These are phyloP conservation scores for Syzygium jambos DNA, from an alignment of 345 rosid species.

Conservation along the genomic window DNA sequence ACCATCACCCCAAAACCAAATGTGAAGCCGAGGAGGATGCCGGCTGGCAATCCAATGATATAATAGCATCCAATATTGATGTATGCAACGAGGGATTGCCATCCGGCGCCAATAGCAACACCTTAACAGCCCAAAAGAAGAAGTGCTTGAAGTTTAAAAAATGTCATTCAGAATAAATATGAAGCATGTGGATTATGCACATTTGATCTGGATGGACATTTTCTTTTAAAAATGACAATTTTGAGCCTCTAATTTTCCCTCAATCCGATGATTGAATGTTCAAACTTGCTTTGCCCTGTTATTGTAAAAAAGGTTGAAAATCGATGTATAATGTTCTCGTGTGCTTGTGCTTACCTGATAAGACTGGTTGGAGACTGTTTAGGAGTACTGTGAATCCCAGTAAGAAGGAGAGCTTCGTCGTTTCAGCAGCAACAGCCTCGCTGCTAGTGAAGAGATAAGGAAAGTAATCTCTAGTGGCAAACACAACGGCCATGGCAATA, in stretches of 20 bases:
- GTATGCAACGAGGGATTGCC: constrained; percentile 77
- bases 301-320: background rate
- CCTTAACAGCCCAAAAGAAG: constrained; percentile 22
- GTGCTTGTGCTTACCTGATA: constrained; percentile 40
- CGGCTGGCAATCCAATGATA: constrained; percentile 73
- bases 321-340: background rate
- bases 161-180: background rate
- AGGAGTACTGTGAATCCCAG: constrained; percentile 60
- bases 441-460: constrained; percentile 73
- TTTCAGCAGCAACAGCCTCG: constrained; percentile 60
- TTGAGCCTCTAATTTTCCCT: background rate
- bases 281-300: background rate
- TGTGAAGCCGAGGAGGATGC: constrained; percentile 74
- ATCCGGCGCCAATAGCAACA: constrained; percentile 93
- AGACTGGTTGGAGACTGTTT: constrained; percentile 82
- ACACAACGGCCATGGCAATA: constrained; percentile 39
- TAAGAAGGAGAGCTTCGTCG: constrained; percentile 48
- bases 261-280: background rate
- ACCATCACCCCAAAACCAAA: constrained; percentile 64
- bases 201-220: background rate
- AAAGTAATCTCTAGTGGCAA: constrained; percentile 46
- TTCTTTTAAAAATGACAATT: background rate
- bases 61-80: constrained; percentile 78
- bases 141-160: background rate
- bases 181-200: background rate